Base-by-base conservation (phyloP, 495 filamentous ascomycete genomes). In the Neurospora sublineolata region DNA sequence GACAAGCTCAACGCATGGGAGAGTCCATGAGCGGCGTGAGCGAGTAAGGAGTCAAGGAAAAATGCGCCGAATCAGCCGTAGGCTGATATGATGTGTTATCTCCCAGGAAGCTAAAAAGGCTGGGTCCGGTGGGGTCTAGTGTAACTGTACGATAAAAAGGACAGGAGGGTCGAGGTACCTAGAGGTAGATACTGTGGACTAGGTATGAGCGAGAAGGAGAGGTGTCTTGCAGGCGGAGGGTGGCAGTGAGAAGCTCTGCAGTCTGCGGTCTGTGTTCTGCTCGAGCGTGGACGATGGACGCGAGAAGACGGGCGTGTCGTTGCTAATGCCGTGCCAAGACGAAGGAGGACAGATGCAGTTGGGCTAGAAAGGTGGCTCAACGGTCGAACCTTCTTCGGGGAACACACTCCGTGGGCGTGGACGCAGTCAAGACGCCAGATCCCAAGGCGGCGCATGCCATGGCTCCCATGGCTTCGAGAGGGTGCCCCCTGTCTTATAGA, bases 41-140 rank as follows among this genome's bases (percentile, higher is more conserved):
- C 37, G 71, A 72, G 58, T 74, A 70, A 71, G 73, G 69, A 73
- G 58, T 73, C 70, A 75, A 73, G 82, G 83, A 78, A 83, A 81
- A 75, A 72, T 78, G 77, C 79, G 77, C 83, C 83, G 83, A 84
- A 82, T 76, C 80, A 81, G 81, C 82, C 83, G 81, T 79, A 84
- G 83, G 81, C 83, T 84, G 83, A 83, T 83, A 76, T 80, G 76
- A 77, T 80, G 80, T 75, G 60, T 72, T 20, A 74, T 71, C 69
- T 72, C 69, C 67, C 72, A 72, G 46, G 70, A 72, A 68, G 69
- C 70, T 76, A 42, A 69, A 72, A 72, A 72, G 58, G 70, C 73
- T 70, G 71, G 71, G 44, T 72, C 71, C 71, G 73, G 73, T 76
- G 75, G 78, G 75, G 74, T 76, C 73, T 75, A 75, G 78, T 78